phyloP scores from a whole-genome alignment of 257 asterid species.

The Plantago elongata region DNA sequence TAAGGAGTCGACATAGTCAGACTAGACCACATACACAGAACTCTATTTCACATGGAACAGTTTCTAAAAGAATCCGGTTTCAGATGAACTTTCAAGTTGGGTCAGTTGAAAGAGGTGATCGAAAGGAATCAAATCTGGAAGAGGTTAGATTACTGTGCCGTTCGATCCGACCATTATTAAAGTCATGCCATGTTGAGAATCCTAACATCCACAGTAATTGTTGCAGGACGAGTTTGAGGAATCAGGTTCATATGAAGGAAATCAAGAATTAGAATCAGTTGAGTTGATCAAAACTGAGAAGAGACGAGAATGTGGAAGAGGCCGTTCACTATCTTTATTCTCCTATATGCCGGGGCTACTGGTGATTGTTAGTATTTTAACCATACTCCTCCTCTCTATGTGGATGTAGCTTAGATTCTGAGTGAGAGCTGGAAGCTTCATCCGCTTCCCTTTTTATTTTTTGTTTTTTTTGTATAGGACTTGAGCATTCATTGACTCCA shows the following conservation, averaged over 20 bases:
- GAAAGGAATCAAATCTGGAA: slow-evolving; percentile 24
- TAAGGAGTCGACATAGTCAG: slow-evolving; percentile 38
- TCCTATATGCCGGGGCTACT: slow-evolving; percentile 40
- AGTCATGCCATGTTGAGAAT: neutral
- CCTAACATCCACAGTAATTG: slow-evolving; percentile 9
- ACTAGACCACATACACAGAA: slow-evolving; percentile 18
- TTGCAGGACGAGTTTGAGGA: slow-evolving; percentile 48
- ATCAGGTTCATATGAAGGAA: slow-evolving; percentile 16
- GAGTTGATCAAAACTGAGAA: slow-evolving; percentile 14
- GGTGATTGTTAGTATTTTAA: slow-evolving; percentile 35
- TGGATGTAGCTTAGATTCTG: slow-evolving; percentile 30
- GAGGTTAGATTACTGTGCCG: slow-evolving; percentile 40
- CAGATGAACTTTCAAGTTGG: slow-evolving; percentile 49
- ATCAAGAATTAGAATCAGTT: slow-evolving; percentile 14
- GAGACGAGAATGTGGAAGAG: neutral
- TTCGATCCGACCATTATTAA: neutral
- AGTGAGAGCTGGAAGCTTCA: slow-evolving; percentile 5
- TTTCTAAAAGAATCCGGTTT: slow-evolving; percentile 64
- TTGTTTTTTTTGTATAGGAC: slow-evolving; percentile 16
- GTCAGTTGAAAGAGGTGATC: slow-evolving; percentile 35
- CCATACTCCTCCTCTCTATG: slow-evolving; percentile 35
- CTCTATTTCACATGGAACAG: slow-evolving; percentile 48
- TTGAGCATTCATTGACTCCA: slow-evolving; percentile 21
- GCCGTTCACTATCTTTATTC: neutral
- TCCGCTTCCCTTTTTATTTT: slow-evolving; percentile 3